Conservation (phyloP, 2,329 filamentous ascomycete genomes). For the Epicoccum sorghinum region DNA sequence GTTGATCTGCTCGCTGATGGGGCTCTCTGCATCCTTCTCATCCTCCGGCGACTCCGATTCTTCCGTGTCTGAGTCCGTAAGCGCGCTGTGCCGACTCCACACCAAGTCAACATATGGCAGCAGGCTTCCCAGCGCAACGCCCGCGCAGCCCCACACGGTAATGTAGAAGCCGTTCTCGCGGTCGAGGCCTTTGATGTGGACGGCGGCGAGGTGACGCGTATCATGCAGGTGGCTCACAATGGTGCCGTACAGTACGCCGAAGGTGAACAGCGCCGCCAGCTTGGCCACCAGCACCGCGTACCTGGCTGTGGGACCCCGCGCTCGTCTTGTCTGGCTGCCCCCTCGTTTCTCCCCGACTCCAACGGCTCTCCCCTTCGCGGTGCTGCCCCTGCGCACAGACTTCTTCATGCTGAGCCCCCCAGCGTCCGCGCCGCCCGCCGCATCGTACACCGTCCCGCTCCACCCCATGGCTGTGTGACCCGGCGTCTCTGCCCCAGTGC, state of each 20-base stretch:
- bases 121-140: slow-evolving; percentile 76
- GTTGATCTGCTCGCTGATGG: slow-evolving; percentile 71
- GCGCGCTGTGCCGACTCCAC: slow-evolving; percentile 62
- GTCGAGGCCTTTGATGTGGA: slow-evolving; percentile 64
- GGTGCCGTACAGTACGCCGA: slow-evolving; percentile 83
- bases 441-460: slow-evolving; percentile 13
- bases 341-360: neutral
- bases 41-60: slow-evolving; percentile 6
- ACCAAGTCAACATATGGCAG: slow-evolving; percentile 83
- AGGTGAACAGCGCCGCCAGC: slow-evolving; percentile 71
- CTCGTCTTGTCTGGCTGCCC: neutral
- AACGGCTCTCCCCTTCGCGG: neutral
- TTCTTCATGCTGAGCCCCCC: slow-evolving; percentile 35
- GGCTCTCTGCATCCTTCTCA: slow-evolving; percentile 47
- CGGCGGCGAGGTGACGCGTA: slow-evolving; percentile 66
- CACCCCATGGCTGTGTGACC: slow-evolving; percentile 29
- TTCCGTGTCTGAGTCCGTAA: too few relatives aligned
- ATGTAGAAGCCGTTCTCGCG: slow-evolving; percentile 70
- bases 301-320: neutral
- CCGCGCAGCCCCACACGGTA: slow-evolving; percentile 79
- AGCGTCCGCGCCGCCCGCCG: slow-evolving; percentile 27
- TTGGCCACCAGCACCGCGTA: slow-evolving; percentile 64
- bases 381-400: slow-evolving; percentile 17
- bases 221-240: slow-evolving; percentile 81
- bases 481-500: slow-evolving; percentile 76